phyloP scores from a whole-genome alignment of 139 green algal species.

The Nannochloris sp. region DNA sequence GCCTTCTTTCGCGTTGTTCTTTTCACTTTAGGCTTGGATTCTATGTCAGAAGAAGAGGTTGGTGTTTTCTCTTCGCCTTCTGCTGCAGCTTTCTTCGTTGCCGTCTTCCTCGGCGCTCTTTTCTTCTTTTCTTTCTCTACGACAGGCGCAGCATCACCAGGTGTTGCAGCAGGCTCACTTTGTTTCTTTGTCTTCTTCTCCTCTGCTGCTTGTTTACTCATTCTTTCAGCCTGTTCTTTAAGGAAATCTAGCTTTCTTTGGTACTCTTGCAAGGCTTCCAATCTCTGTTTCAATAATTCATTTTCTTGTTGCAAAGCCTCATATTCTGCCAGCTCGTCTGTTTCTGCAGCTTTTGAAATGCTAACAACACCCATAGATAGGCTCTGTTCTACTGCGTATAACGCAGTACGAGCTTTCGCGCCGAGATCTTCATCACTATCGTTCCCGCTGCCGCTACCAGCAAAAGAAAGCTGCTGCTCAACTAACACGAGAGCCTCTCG shows the following conservation, averaged over 20 bases:
- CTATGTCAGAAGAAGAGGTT: too few species aligned
- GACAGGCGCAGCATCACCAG: neutral
- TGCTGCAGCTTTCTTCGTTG: neutral
- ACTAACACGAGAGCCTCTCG: neutral
- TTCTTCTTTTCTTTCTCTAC: too few species aligned
- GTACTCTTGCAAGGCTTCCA: neutral
- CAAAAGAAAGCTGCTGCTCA: slow-evolving; percentile 1
- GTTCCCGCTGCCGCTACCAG: neutral
- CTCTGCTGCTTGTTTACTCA: neutral
- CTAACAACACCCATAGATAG: neutral
- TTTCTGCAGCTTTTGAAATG: too few species aligned
- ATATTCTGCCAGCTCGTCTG: neutral
- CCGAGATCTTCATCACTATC: too few species aligned
- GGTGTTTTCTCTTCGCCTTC: neutral
- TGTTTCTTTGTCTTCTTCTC: too few species aligned
- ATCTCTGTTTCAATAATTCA: neutral
- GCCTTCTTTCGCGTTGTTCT: neutral
- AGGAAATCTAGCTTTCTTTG: neutral
- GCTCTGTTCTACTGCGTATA: neutral
- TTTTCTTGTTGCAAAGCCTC: slow-evolving; percentile 5
- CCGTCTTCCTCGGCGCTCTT: neutral
- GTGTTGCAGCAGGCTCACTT: neutral
- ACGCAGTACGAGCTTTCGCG: neutral
- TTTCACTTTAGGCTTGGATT: neutral
- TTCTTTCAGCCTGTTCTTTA: neutral